phyloP scores from a whole-genome alignment of 108 stramenopile genomes.

The Pseudonitzschia delicatissima region DNA sequence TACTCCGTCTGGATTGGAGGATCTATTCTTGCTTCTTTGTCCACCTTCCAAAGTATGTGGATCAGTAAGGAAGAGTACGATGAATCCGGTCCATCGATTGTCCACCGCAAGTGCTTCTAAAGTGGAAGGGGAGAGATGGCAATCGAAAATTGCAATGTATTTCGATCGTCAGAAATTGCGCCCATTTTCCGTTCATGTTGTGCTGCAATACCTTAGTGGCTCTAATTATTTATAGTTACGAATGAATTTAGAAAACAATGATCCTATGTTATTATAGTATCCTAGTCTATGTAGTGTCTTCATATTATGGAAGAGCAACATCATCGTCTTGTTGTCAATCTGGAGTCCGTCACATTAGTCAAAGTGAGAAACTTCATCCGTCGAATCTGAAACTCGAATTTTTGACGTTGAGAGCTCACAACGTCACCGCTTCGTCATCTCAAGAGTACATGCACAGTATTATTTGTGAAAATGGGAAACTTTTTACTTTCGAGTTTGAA shows the following conservation, averaged over 20 bases:
- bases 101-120: slow-evolving; percentile 95
- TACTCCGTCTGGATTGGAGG: slow-evolving; percentile 97
- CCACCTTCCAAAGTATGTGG: slow-evolving; percentile 99
- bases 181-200: not conserved
- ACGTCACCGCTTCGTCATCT: too few species aligned
- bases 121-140: not conserved
- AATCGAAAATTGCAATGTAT: not conserved
- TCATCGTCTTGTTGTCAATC: too few species aligned
- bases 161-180: not conserved
- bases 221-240: not conserved
- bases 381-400: too few species aligned
- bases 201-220: not conserved
- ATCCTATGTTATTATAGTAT: too few species aligned
- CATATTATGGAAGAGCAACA: too few species aligned
- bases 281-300: too few species aligned
- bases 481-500: too few species aligned
- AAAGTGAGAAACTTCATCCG: too few species aligned
- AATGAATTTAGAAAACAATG: not conserved
- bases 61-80: slow-evolving; percentile 98
- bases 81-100: slow-evolving; percentile 96
- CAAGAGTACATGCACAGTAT: too few species aligned
- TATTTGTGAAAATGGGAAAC: too few species aligned
- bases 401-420: too few species aligned
- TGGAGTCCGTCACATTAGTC: too few species aligned
- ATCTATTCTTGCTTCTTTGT: slow-evolving; percentile 95